Base-by-base conservation (phyloP, 805 yeast species). In the Saccharomycopsis lassenensis region DNA sequence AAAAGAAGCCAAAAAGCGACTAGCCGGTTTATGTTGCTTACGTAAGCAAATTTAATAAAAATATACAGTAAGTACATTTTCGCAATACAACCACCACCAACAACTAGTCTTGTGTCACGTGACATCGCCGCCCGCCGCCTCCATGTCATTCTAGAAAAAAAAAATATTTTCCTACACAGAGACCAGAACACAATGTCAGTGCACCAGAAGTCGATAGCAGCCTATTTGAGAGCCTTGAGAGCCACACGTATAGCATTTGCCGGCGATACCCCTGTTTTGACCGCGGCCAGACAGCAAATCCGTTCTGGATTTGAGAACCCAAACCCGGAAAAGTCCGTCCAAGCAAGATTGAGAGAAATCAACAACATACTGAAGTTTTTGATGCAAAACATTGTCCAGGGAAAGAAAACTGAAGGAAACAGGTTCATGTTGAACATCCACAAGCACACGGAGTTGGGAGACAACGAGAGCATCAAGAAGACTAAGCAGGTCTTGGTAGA, bases 371-470 rank as follows among this genome's bases (percentile, higher is more conserved):
- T 87, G 1, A 52, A 55, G 27, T 78, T 86, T 45, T 61, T 89
- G 40, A 63, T 69, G 33, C 63, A 67, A 40, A 89, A 89, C 55
- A 65, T 89, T n/a, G 96, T 89, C 3, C 98, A 89, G 58, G 97
- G 94, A 5, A 62, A 58, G 43, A 67, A 59, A 47, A 55, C 50
- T 2, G 61, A 55, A 2, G 61, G 2, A 67, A 60, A 33, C 72
- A 56, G 43, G 28, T 33, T 40, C 32, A 26, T 22, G 15, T 63
- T 89, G 49, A 78, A 78, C 46, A 76, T 89, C 47, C 95, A 85
- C 52, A 58, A 71, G 33, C 73, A 79, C 32, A 82, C 93, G 0
- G 97, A 89, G 57, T 62, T 89, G 35, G 97, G 96, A 14, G 95
- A 86, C 52, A 89, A 89, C 54, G 94, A 86, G 24, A 67, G 74